These are phyloP conservation scores for Pythium guiyangense DNA, from an alignment of 352 stramenopile species.

Conservation along the genomic window DNA sequence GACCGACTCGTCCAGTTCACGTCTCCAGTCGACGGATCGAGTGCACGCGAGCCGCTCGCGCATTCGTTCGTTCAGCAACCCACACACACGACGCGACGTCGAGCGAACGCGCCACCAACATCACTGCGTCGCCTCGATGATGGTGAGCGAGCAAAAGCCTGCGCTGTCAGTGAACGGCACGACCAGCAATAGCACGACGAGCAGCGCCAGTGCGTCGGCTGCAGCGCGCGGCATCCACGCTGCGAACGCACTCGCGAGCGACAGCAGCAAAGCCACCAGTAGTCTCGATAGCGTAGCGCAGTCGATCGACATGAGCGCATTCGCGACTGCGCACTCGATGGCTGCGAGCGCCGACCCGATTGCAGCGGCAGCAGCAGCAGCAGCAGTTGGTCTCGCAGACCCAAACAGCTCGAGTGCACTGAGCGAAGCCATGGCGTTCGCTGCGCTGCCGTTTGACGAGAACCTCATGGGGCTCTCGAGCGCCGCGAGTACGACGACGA, in stretches of 20 bases:
- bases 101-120: not conserved
- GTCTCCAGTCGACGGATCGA: too few relatives aligned
- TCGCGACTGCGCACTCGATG: slow-evolving; percentile 8
- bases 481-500: not conserved
- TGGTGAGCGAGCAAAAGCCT: slow-evolving; percentile 34
- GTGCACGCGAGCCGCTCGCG: too few relatives aligned
- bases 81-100: too few relatives aligned
- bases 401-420: slow-evolving; percentile 8
- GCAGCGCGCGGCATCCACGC: slow-evolving; percentile 1
- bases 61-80: not conserved
- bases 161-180: slow-evolving; percentile 7
- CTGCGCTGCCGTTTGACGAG: slow-evolving; percentile 52
- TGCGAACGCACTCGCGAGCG: slow-evolving; percentile 6
- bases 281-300: slow-evolving; percentile 3
- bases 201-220: not conserved
- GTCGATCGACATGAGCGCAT: slow-evolving; percentile 10
- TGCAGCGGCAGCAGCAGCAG: slow-evolving; percentile 10
- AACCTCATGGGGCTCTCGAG: slow-evolving; percentile 31
- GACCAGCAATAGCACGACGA: not conserved
- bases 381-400: slow-evolving; percentile 13
- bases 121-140: slow-evolving; percentile 21
- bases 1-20: too few relatives aligned
- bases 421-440: slow-evolving; percentile 13
- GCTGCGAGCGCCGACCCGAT: slow-evolving; percentile 9
- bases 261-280: not conserved